Evolutionary conservation across 768 basidiomycete genomes (phyloP).

Genomic region (Xanthoconium purpureum): DNA sequence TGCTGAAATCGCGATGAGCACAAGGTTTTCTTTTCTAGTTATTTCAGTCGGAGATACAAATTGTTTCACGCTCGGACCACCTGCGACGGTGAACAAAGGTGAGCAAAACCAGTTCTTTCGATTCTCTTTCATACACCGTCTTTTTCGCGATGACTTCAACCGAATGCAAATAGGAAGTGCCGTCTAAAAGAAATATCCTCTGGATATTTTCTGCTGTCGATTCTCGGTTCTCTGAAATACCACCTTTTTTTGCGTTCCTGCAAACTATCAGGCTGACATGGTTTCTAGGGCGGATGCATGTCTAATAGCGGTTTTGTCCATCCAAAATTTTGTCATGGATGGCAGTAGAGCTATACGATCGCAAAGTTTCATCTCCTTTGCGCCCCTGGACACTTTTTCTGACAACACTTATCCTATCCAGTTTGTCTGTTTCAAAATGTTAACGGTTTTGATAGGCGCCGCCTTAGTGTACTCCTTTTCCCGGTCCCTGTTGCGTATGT

Average conservation of each 20-base stretch:
- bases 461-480: not conserved
- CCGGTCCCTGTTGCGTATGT: not conserved
- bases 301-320: not conserved
- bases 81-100: constrained; percentile 8
- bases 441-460: constrained; percentile 15
- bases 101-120: constrained; percentile 4
- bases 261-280: constrained; percentile 4
- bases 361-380: not conserved
- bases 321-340: too few relatives aligned
- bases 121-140: not conserved
- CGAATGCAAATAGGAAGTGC: constrained; percentile 39
- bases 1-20: constrained; percentile 28
- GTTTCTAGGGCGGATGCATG: constrained; percentile 1
- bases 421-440: constrained; percentile 12
- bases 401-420: constrained; percentile 18
- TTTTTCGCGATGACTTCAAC: constrained; percentile 28
- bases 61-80: not conserved
- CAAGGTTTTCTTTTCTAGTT: constrained; percentile 25
- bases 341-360: not conserved
- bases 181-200: constrained; percentile 29
- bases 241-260: not conserved
- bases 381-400: not conserved
- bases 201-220: constrained; percentile 32
- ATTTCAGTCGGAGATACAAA: constrained; percentile 31
- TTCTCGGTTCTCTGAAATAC: constrained; percentile 33